Evolutionary conservation across 2,329 filamentous ascomycete species (phyloP).

Genomic region (Malbranchea cinnamomea): DNA sequence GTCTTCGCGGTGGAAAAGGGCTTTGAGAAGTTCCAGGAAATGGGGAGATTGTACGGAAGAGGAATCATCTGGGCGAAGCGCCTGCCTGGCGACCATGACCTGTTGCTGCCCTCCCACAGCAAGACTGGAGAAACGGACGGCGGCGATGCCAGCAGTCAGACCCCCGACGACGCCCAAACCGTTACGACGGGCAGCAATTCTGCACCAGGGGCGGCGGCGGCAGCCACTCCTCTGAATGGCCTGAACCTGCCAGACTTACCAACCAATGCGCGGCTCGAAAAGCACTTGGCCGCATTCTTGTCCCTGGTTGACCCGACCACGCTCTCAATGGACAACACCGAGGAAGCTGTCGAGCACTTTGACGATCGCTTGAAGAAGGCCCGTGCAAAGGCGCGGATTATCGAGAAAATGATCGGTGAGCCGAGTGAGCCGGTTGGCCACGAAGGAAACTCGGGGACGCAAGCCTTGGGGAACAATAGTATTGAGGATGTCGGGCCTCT

Average conservation of each 20-base stretch:
- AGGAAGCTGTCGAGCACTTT: conserved; percentile 80
- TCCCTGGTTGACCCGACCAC: conserved; percentile 66
- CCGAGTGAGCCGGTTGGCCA: conserved; percentile 15
- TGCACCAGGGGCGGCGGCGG: not conserved
- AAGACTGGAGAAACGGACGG: not conserved
- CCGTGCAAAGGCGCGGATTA: conserved; percentile 67
- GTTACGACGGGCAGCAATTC: not conserved
- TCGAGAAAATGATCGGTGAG: conserved; percentile 54
- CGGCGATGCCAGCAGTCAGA: not conserved
- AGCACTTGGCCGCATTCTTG: conserved; percentile 61
- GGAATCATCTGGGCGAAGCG: conserved; percentile 74
- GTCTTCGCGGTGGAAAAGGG: conserved; percentile 83
- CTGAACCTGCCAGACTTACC: conserved; percentile 5
- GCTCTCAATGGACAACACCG: conserved; percentile 65
- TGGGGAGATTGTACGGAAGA: conserved; percentile 64
- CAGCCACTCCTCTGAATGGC: not conserved
- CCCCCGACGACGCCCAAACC: not conserved
- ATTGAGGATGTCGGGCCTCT: conserved; percentile 35
- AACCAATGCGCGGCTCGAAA: conserved; percentile 45
- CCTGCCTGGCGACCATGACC: conserved; percentile 26
- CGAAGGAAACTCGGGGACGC: conserved; percentile 5
- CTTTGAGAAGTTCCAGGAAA: conserved; percentile 78
- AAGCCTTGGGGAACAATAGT: conserved; percentile 25
- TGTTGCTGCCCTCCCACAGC: conserved; percentile 4
- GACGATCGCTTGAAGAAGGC: conserved; percentile 79